Base-by-base conservation (phyloP, 1,284 basidiomycete genomes). In the Rhodotorula sp. region DNA sequence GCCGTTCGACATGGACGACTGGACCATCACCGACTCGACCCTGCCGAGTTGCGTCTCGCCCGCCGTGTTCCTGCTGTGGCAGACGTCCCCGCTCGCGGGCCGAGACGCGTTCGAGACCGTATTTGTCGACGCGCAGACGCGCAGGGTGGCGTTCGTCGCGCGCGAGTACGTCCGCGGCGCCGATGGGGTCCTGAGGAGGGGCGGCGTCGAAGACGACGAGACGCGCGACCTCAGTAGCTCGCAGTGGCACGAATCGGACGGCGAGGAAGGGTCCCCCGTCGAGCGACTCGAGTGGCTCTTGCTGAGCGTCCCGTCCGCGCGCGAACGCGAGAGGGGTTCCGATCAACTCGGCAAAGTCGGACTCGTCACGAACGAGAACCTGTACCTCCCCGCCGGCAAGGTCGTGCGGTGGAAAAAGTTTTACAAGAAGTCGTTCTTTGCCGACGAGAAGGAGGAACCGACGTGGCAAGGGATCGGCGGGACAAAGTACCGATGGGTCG, bases 391-490 rank as follows among this genome's bases (percentile, higher is more conserved):
- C 28, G 56, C 49, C 15, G 66, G 66, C 34, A 58, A 62, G 38
- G 57, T 54, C 38, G 56, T 67, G 21, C 34, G 34, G 19, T 67
- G 66, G 66, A n/a, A 43, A n/a, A 52, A 56, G 55, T 67, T 63
- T 31, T 65, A 62, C 59, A 61, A 60, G 16, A 49, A 45, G 38
- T 45, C 56, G 14, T 50, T 48, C 18, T 60, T 62, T 28, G 69
- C 52, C 21, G 52, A 31, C 58, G 34, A 23, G 34, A 54, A 23
- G n/a, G 55, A n/a, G 47, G 60, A 62, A 48, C 49, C 62, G 47
- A 45, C 48, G n/a, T 59, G 65, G 69, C 63, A 69, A 60, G 68
- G 62, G 12, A 48, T 65, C 23, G 68, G 55, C 2, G 68, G 68
- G n/a, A 38, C 54, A 16, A 69, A 65, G 66, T 69, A 57, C 34